phyloP scores from a whole-genome alignment of 2,329 filamentous ascomycete species.

The Rhynchosporium agropyri region DNA sequence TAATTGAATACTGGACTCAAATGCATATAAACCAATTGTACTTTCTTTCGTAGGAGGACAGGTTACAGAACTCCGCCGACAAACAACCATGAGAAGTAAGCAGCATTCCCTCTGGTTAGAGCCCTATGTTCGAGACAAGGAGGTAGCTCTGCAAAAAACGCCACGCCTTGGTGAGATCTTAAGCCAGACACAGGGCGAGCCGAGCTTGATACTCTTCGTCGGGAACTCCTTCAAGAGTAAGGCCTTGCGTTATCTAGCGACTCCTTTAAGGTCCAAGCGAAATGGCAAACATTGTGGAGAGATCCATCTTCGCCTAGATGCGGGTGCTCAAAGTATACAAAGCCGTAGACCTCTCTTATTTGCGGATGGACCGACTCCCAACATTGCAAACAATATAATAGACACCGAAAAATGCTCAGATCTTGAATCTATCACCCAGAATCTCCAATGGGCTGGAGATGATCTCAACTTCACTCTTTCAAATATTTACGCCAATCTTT shows the following conservation, averaged over 20 bases:
- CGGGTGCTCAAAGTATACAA: slow-evolving; percentile 3
- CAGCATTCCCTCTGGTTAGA: slow-evolving; percentile 3
- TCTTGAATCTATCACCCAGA: slow-evolving; percentile 4
- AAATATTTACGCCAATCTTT: slow-evolving; percentile 4
- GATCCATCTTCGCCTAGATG: slow-evolving; percentile 1
- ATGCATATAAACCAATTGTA: slow-evolving; percentile 1
- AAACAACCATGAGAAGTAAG: slow-evolving; percentile 4
- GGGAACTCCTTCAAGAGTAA: background rate
- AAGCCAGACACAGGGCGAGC: slow-evolving; percentile 1
- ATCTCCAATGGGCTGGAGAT: slow-evolving; percentile 7
- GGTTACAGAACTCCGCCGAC: slow-evolving; percentile 1
- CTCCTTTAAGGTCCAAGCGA: slow-evolving; percentile 2
- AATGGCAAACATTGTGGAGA: slow-evolving; percentile 1
- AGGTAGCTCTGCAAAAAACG: slow-evolving; percentile 4
- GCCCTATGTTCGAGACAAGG: background rate
- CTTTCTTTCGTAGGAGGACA: slow-evolving; percentile 3
- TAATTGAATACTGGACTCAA: slow-evolving; percentile 3
- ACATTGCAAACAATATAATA: slow-evolving; percentile 1
- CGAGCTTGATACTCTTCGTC: slow-evolving; percentile 6
- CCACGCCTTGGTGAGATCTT: slow-evolving; percentile 1
- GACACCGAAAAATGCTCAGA: slow-evolving; percentile 4
- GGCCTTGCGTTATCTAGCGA: slow-evolving; percentile 3
- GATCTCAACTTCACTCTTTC: background rate
- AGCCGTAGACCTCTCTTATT: slow-evolving; percentile 1
- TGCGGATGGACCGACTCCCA: slow-evolving; percentile 4